These are phyloP conservation scores for Sphagnum tenellum DNA, from an alignment of 225 moss, liverwort and hornwort genomes.

Conservation along the genomic window DNA sequence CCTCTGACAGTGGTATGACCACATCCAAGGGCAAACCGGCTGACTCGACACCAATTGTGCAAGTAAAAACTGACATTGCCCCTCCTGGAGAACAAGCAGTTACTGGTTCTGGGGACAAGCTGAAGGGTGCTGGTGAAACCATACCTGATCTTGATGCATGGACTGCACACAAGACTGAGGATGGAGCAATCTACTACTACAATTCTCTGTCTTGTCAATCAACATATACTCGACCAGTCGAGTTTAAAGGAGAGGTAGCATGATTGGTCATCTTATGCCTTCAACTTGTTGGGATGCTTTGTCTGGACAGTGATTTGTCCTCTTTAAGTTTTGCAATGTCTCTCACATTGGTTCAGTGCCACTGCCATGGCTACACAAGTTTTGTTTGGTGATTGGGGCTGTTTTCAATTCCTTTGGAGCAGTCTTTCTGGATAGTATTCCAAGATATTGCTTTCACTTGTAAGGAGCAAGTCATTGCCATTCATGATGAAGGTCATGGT, in stretches of 20 bases:
- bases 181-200: constrained; percentile 75
- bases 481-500: background rate
- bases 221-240: constrained; percentile 71
- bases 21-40: constrained; percentile 18
- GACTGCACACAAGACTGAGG: constrained; percentile 88
- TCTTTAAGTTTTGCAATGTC: constrained; percentile 24
- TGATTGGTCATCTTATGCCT: constrained; percentile 26
- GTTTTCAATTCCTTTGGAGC: background rate
- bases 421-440: background rate
- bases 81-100: constrained; percentile 12
- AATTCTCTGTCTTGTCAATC: constrained; percentile 68
- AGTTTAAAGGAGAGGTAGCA: constrained; percentile 86
- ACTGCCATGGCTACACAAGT: background rate
- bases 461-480: background rate
- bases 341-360: constrained; percentile 1
- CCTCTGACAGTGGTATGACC: constrained; percentile 11
- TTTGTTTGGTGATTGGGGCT: background rate
- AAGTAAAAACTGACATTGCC: constrained; percentile 11
- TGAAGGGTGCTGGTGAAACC: constrained; percentile 15
- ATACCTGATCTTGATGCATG: constrained; percentile 50
- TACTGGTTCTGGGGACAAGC: constrained; percentile 6
- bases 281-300: constrained; percentile 12
- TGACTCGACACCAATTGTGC: background rate
- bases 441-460: too few relatives aligned
- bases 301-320: constrained; percentile 32